Conservation (phyloP, 805 yeast species). For the Spathaspora sp. region DNA sequence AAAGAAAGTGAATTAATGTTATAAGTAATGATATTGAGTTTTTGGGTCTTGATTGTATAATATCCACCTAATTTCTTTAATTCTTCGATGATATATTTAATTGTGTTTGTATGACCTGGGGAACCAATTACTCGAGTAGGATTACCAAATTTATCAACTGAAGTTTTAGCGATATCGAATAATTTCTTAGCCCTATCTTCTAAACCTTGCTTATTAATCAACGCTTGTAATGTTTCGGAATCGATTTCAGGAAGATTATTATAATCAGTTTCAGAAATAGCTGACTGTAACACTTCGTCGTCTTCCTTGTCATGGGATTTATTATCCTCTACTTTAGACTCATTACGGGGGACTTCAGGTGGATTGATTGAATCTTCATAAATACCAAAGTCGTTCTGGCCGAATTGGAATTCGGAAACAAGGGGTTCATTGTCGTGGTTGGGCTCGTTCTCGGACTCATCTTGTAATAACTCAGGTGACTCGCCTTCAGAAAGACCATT, state of each 20-base stretch:
- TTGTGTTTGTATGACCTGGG: slow-evolving; percentile 79
- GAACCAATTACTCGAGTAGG: slow-evolving; percentile 96
- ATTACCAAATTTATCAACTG: slow-evolving; percentile 61
- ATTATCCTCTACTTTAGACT: neutral
- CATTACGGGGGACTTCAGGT: neutral
- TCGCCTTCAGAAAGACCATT: too few species aligned
- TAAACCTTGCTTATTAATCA: slow-evolving; percentile 57
- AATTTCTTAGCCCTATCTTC: slow-evolving; percentile 62
- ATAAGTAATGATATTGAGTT: slow-evolving; percentile 72
- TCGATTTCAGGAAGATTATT: slow-evolving; percentile 50
- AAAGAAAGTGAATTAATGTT: slow-evolving; percentile 53
- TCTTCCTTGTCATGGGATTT: neutral
- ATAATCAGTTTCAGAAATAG: slow-evolving; percentile 9
- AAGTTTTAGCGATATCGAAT: slow-evolving; percentile 56
- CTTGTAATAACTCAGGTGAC: too few species aligned
- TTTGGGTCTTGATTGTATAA: slow-evolving; percentile 61
- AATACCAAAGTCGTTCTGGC: too few species aligned
- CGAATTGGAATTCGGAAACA: too few species aligned
- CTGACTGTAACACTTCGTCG: too few species aligned
- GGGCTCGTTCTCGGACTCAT: too few species aligned
- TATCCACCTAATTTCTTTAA: slow-evolving; percentile 55
- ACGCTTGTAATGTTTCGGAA: slow-evolving; percentile 59
- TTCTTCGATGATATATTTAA: slow-evolving; percentile 60
- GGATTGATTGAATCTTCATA: too few species aligned
- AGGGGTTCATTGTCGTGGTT: too few species aligned